phyloP scores from a whole-genome alignment of 306 rosid genomes.

The Malus fusca region DNA sequence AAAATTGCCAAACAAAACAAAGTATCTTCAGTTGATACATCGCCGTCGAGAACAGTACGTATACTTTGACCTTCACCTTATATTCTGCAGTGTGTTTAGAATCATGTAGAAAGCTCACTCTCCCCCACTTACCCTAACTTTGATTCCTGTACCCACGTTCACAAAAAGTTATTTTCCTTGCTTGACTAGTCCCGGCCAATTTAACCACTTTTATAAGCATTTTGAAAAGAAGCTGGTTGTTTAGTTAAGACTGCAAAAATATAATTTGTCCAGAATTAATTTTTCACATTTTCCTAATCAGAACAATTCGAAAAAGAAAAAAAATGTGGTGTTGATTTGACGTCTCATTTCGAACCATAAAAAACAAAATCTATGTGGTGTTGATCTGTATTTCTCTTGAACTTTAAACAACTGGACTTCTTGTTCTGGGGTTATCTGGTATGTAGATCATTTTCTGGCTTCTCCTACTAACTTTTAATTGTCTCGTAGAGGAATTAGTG shows the following conservation, averaged over 20 bases:
- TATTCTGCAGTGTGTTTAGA: background rate
- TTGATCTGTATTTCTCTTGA: background rate
- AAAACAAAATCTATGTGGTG: background rate
- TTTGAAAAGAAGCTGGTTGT: background rate
- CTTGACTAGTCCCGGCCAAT: background rate
- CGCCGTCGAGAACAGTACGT: constrained; percentile 81
- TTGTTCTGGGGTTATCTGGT: background rate
- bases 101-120: background rate
- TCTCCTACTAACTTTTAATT: constrained; percentile 2
- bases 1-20: constrained; percentile 56
- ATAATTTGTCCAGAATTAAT: background rate
- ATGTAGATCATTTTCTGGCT: background rate
- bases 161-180: background rate
- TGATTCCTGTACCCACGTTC: background rate
- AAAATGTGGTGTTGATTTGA: background rate
- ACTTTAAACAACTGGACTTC: background rate
- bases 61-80: background rate
- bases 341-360: background rate
- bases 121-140: background rate
- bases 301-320: background rate
- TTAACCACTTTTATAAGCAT: background rate
- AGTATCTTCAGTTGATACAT: constrained; percentile 81
- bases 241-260: background rate
- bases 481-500: constrained; percentile 44
- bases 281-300: background rate